Evolutionary conservation across 257 asterid genomes (phyloP), one percentile per base, ranked within the genome.

Genomic region (Gentiana straminea): DNA sequence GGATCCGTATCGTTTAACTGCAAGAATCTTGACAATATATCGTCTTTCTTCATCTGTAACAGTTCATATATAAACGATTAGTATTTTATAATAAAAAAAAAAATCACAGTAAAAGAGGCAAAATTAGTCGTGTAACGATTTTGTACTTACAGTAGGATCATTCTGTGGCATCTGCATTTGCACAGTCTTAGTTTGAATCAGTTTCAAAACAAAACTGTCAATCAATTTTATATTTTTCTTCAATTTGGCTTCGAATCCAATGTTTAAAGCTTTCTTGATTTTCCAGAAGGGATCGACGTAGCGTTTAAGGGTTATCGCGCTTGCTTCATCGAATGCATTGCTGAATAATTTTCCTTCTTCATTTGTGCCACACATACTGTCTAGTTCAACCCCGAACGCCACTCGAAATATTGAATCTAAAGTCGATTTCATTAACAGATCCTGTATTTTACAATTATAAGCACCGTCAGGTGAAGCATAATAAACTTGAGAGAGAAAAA

Each of bases 241-340:
- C 49, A 82, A 69, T 64, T 68, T 77, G 59, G 77, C 78, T 65
- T 79, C 91, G 33, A 54, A 54, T 47, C 84, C 80, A 54, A 79
- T 54, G 71, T 79, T 74, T 9, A 79, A 71, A 57, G 57, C 68
- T 61, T 75, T 72, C 67, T 77, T 82, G 13, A 75, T 53, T 71
- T 70, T 75, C 86, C 91, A 82, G 10, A 58, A 70, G 13, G 64
- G 57, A 67, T 79, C 91, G 35, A 75, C 84, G 51, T 68, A 82
- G 48, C 84, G 73, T 75, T 81, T 62, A 41, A 65, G 77, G 50
- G 65, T 73, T 51, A 69, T 54, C 33, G 60, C 83, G 62, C 76
- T 81, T 53, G 90, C 79, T 60, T 79, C 78, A 44, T 82, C 86
- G 60, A 77, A 77, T 13, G 84, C 92, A 45, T 57, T 56, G 66